These are phyloP conservation scores for Pyrenopolyporus hunteri DNA, from an alignment of 495 filamentous ascomycete species.

Conservation along the genomic window DNA sequence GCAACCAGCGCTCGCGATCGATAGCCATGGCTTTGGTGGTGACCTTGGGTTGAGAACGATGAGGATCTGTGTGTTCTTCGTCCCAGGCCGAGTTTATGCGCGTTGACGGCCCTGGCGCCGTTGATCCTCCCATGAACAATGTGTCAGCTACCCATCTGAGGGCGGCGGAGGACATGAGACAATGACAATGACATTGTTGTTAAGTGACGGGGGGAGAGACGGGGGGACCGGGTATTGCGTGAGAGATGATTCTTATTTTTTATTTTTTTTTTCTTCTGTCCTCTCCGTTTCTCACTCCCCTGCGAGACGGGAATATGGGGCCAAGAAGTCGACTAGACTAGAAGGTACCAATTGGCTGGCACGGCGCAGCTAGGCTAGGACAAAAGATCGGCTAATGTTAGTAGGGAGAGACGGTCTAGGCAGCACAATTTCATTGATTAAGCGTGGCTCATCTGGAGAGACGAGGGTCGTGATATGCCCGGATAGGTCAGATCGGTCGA, in stretches of 20 bases:
- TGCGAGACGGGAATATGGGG: too few relatives aligned
- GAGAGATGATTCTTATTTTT: conserved; percentile 6
- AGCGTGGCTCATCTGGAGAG: conserved; percentile 18
- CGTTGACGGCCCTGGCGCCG: conserved; percentile 7
- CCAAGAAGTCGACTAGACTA: conserved; percentile 13
- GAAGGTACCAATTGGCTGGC: conserved; percentile 17
- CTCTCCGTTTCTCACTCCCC: too few relatives aligned
- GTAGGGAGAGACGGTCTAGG: conserved; percentile 15
- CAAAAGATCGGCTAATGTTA: conserved; percentile 11
- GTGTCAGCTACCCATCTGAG: conserved; percentile 14
- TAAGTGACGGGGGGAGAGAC: not conserved
- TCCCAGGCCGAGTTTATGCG: conserved; percentile 22
- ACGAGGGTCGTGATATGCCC: conserved; percentile 5
- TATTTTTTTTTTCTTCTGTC: conserved; percentile 1
- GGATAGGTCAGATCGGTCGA: conserved; percentile 13
- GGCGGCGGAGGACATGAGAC: conserved; percentile 7
- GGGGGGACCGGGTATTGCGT: conserved; percentile 3
- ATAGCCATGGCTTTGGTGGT: conserved; percentile 8
- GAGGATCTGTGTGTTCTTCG: conserved; percentile 13
- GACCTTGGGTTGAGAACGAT: conserved; percentile 1
- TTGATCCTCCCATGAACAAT: conserved; percentile 28
- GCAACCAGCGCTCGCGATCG: conserved; percentile 27
- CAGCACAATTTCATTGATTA: not conserved
- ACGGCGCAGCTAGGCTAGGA: conserved; percentile 1
- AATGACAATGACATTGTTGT: conserved; percentile 5